Base-by-base conservation (phyloP, 345 rosid species). In the Bruguiera sexangula region DNA sequence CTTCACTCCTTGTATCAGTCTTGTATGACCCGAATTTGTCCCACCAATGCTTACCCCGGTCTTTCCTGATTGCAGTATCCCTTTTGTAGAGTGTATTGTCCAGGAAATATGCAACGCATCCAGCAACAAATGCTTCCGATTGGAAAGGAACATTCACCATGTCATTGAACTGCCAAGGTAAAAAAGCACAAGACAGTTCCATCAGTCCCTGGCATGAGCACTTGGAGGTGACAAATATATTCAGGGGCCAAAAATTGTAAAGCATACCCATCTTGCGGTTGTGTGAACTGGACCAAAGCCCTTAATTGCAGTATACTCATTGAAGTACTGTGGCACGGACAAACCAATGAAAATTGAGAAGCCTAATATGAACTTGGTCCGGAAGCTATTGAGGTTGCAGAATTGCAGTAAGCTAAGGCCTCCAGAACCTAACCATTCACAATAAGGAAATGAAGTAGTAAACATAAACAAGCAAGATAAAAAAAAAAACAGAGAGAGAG, bases 1-100 rank as follows among this genome's bases (percentile, higher is more conserved):
- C 99, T 57, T 81, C 87, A 46, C 87, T 95, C 78, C 98, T 87
- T 0, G 84, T 11, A 69, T 95, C 99, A 0, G 78, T 81, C 72
- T 87, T 72, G 88, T 76, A 95, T 11, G 87, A 73, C 81, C 78
- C 65, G 91, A 88, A 95, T 57, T 55, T 95, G 75, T 84, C 92
- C 99, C 99, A 92, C 99, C 99, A 95, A 71, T 90, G 94, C 79
- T 81, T 87, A 31, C 99, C 99, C 65, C 98, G 34, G 82, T 95
- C 99, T 79, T 92, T 95, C 86, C 88, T 85, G 56, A 85, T 72
- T 13, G 75, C 43, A 57, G 71, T 65, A 37, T 83, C 89, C 75
- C 71, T 89, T 66, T 70, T 77, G 72, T 83, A 86, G 73, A 95
- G 72, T 1, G 98, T 92, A 54, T 77, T 87, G 81, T 92, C 98